These are phyloP conservation scores for Trichoderma sp. DNA, from an alignment of 2,329 filamentous ascomycete species.

Conservation along the genomic window DNA sequence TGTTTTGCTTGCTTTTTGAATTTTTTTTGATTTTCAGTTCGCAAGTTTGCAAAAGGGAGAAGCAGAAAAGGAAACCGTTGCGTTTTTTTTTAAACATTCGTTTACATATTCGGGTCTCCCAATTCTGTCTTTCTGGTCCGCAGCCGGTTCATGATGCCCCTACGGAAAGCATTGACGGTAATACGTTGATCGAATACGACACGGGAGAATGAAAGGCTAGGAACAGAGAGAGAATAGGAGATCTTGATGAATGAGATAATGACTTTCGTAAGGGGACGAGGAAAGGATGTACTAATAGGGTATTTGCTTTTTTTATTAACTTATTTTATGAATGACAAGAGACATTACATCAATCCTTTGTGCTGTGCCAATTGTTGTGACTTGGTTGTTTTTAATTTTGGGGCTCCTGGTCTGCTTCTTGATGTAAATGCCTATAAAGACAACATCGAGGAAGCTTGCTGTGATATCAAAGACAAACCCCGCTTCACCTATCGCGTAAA, in stretches of 20 bases:
- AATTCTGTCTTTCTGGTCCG: not conserved
- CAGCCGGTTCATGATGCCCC: too few species aligned
- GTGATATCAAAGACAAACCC: not conserved
- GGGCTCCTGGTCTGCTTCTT: not conserved
- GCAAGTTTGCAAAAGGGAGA: not conserved
- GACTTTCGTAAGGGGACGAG: not conserved
- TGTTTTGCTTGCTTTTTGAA: constrained; percentile 11
- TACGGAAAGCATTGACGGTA: not conserved
- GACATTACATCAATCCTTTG: constrained; percentile 17
- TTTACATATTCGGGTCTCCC: not conserved
- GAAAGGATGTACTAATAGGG: constrained; percentile 14
- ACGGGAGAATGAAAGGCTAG: not conserved
- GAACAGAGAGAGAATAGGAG: too few species aligned
- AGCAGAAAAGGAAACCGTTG: not conserved
- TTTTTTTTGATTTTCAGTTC: constrained; percentile 9
- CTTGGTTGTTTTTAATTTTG: not conserved
- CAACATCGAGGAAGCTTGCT: not conserved
- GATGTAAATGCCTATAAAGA: not conserved
- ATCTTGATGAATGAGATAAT: constrained; percentile 18
- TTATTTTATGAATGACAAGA: constrained; percentile 23
- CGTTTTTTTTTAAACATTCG: constrained; percentile 1
- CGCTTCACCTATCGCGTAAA: too few species aligned
- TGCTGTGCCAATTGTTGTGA: not conserved
- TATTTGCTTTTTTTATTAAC: not conserved
- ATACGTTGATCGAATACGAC: not conserved